phyloP scores from a whole-genome alignment of 2,329 filamentous ascomycete species.

The Teratosphaeria zuluensis region DNA sequence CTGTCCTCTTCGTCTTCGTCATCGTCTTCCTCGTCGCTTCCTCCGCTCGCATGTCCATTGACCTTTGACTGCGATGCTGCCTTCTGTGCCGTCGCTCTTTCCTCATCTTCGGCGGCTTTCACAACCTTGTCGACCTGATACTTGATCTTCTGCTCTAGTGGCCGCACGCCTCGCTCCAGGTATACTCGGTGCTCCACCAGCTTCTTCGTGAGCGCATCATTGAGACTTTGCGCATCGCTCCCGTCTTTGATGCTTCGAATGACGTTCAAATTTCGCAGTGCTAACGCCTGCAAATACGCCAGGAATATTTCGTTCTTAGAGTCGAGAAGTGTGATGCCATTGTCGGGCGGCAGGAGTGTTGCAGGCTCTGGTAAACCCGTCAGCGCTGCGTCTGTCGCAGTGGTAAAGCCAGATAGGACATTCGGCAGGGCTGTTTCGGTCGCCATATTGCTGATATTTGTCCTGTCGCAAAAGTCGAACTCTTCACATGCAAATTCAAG shows the following conservation, averaged over 20 bases:
- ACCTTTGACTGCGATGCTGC: slow-evolving; percentile 15
- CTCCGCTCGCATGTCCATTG: slow-evolving; percentile 4
- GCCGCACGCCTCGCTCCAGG: slow-evolving; percentile 82
- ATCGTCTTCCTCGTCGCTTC: slow-evolving; percentile 21
- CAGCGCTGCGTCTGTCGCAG: slow-evolving; percentile 55
- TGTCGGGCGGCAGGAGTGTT: slow-evolving; percentile 60
- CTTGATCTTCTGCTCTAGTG: slow-evolving; percentile 78
- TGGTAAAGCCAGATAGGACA: slow-evolving; percentile 37
- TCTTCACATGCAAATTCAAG: neutral
- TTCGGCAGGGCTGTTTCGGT: slow-evolving; percentile 30
- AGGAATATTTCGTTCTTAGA: slow-evolving; percentile 96
- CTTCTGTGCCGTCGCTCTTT: slow-evolving; percentile 36
- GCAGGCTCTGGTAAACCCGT: slow-evolving; percentile 44
- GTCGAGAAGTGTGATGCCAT: slow-evolving; percentile 90
- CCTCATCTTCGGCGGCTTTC: slow-evolving; percentile 69
- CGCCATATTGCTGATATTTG: slow-evolving; percentile 21
- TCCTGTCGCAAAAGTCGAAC: neutral
- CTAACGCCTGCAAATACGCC: slow-evolving; percentile 88
- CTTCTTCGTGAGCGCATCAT: slow-evolving; percentile 67
- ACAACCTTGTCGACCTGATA: slow-evolving; percentile 96
- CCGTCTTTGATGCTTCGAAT: slow-evolving; percentile 28
- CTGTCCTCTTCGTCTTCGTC: slow-evolving; percentile 14
- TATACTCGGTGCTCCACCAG: slow-evolving; percentile 88
- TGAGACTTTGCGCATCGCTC: slow-evolving; percentile 33
- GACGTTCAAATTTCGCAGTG: slow-evolving; percentile 52